These are phyloP conservation scores for Hymenoscyphus albidus DNA, from an alignment of 2,329 filamentous ascomycete genomes.

Conservation along the genomic window DNA sequence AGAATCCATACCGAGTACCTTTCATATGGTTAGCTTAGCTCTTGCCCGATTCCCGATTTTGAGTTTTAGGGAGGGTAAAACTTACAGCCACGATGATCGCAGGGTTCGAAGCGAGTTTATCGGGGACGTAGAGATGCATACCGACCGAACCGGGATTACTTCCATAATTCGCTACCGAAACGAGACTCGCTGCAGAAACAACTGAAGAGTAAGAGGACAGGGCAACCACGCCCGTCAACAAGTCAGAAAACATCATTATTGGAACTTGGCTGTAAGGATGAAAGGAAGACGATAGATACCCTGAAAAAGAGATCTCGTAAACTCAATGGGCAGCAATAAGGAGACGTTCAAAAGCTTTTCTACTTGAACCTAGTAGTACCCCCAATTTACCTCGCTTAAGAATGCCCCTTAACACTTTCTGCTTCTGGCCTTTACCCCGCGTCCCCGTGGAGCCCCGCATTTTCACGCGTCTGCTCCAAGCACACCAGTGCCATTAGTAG, in stretches of 20 bases:
- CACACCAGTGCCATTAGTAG: too few species aligned
- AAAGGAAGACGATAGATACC: background rate
- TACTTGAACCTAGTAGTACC: background rate
- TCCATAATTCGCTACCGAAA: background rate
- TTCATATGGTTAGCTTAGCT: background rate
- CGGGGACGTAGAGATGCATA: constrained; percentile 9
- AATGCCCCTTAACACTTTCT: background rate
- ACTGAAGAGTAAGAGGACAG: background rate
- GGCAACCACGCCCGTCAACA: background rate
- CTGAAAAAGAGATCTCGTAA: background rate
- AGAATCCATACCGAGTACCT: too few species aligned
- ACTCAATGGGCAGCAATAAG: background rate
- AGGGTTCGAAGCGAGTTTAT: constrained; percentile 2
- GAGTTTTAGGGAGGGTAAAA: background rate
- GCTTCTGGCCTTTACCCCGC: background rate
- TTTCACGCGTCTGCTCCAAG: too few species aligned
- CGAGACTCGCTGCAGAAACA: background rate
- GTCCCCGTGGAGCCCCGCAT: background rate
- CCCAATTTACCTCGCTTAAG: background rate
- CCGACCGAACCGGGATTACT: background rate
- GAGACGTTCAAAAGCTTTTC: background rate
- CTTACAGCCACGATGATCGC: constrained; percentile 7
- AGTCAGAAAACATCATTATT: background rate
- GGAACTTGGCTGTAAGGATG: background rate
- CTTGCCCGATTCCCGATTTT: background rate